Conservation (phyloP, 768 basidiomycete species). For the Nevesoporus exiguus region DNA sequence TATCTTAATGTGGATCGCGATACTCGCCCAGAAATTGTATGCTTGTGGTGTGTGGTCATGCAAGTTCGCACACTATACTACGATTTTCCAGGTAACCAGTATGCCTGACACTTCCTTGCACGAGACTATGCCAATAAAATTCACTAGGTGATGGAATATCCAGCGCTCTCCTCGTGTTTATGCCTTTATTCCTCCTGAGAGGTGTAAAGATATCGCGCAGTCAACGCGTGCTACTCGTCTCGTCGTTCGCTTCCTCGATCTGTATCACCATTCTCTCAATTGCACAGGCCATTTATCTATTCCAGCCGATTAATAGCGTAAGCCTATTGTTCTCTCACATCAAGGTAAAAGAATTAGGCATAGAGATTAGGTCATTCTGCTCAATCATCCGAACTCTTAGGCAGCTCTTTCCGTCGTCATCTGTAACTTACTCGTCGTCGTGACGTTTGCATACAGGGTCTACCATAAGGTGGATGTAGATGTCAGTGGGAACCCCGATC, state of each 20-base stretch:
- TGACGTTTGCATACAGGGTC: slow-evolving; percentile 12
- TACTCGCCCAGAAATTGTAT: slow-evolving; percentile 4
- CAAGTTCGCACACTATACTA: background rate
- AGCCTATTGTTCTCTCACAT: slow-evolving; percentile 14
- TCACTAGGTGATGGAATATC: slow-evolving; percentile 20
- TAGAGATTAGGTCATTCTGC: background rate
- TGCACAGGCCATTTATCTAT: slow-evolving; percentile 9
- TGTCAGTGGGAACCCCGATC: background rate
- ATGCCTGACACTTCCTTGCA: background rate
- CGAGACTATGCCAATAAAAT: background rate
- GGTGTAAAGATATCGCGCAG: slow-evolving; percentile 11
- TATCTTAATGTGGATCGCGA: slow-evolving; percentile 14
- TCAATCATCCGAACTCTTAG: slow-evolving; percentile 3
- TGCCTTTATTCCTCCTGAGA: slow-evolving; percentile 15
- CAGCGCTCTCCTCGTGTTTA: slow-evolving; percentile 12
- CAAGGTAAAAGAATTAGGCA: slow-evolving; percentile 13
- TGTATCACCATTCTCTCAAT: slow-evolving; percentile 19
- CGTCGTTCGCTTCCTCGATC: slow-evolving; percentile 22
- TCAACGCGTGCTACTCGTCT: slow-evolving; percentile 14
- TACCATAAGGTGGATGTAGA: slow-evolving; percentile 8
- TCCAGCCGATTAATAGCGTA: background rate
- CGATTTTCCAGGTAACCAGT: slow-evolving; percentile 16
- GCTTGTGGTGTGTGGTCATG: background rate
- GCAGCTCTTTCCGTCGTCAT: slow-evolving; percentile 19
- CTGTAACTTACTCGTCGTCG: slow-evolving; percentile 22